Base-by-base conservation (phyloP, 768 basidiomycete species). In the Termitomyces heimii region DNA sequence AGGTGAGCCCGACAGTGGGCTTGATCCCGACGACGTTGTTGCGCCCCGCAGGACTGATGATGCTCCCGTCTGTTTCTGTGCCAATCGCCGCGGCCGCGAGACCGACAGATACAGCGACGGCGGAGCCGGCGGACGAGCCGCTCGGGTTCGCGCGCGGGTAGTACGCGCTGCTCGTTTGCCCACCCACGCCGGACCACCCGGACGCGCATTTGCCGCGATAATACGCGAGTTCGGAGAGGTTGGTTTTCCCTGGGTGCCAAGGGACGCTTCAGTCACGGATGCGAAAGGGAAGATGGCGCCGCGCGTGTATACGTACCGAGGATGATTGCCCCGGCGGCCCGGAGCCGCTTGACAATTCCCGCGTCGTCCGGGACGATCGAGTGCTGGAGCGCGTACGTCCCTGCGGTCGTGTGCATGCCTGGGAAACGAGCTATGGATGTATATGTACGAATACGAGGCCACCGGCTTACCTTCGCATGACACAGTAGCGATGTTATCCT, bases 1-100 rank as follows among this genome's bases (percentile, higher is more conserved):
- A 84, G 0, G 81, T 83, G 28, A 83, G 66, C 0, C 84, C 84
- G 13, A 85, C 75, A 1, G 80, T 85, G 0, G 84, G 81, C 60
- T 83, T 84, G 42, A 85, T 80, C 0, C 83, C 84, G 2, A 73
- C 83, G 5, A 84, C 51, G 57, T 84, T 84, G 52, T 84, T 84
- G 18, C 75, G 67, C 60, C 72, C 73, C 0, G 78, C 66, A 26
- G 82, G 84, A 56, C 75, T 80, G 6, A 73, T 77, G 29, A 83
- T 82, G 54, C 81, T 81, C 5, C 83, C 80, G 55, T 79, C 75
- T 0, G 81, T 82, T 54, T 82, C 81, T 5, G 79, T 73, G 6
- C 77, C 80, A 1, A 82, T 67, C 0, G 77, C 68, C 1, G 78
- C 77, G 18, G 79, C 70, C 22, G 73, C 68, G 13, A 83, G 70